These are phyloP conservation scores for Agrocybe praecox DNA, from an alignment of 768 basidiomycete species.

Conservation along the genomic window DNA sequence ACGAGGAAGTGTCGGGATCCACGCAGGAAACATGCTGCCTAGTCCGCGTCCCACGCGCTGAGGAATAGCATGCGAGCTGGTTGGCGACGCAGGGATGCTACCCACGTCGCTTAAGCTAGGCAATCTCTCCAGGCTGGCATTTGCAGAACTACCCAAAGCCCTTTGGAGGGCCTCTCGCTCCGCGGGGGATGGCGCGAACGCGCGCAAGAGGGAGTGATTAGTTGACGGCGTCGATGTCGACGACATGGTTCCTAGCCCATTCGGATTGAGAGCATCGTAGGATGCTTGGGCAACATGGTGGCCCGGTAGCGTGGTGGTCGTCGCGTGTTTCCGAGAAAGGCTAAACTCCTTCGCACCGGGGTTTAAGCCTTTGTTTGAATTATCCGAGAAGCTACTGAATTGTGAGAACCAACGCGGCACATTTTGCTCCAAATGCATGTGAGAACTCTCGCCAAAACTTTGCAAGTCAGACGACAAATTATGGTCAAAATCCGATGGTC, in stretches of 20 bases:
- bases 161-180: constrained; percentile 86
- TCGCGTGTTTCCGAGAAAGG: constrained; percentile 38
- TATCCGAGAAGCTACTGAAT: constrained; percentile 20
- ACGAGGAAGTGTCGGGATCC: constrained; percentile 69
- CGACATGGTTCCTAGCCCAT: constrained; percentile 44
- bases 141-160: constrained; percentile 73
- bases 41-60: constrained; percentile 27
- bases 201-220: constrained; percentile 61
- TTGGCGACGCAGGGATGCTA: constrained; percentile 71
- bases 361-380: constrained; percentile 71
- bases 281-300: constrained; percentile 12
- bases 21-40: constrained; percentile 54
- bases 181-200: constrained; percentile 86
- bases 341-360: constrained; percentile 87
- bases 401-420: constrained; percentile 8
- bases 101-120: constrained; percentile 80
- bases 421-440: constrained; percentile 9
- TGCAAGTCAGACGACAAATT: constrained; percentile 4
- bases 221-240: constrained; percentile 42
- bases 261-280: constrained; percentile 65
- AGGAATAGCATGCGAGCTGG: constrained; percentile 44
- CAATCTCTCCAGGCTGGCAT: constrained; percentile 75
- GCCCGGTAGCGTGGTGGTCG: constrained; percentile 13
- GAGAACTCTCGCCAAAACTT: not conserved
- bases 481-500: constrained; percentile 1